Conservation (phyloP, 345 rosid genomes). For the Citrus cavaleriei region DNA sequence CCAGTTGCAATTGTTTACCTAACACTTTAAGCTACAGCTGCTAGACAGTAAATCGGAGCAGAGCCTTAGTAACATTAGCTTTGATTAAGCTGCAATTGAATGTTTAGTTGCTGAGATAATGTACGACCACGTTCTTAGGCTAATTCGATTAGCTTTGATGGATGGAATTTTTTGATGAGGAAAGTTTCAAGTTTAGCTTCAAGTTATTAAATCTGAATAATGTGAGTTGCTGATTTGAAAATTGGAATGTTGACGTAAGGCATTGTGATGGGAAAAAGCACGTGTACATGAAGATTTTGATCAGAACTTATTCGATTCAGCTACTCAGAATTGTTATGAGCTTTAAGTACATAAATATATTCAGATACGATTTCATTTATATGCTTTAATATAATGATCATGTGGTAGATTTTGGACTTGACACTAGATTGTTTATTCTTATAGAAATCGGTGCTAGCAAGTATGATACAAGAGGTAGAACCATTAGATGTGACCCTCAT, state of each 20-base stretch:
- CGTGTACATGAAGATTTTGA: neutral
- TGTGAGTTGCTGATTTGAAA: neutral
- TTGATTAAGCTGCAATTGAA: neutral
- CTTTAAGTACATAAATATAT: neutral
- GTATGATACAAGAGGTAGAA: conserved; percentile 82
- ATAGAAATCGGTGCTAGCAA: conserved; percentile 62
- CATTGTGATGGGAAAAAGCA: neutral
- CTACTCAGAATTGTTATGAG: neutral
- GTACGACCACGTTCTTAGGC: too few relatives aligned
- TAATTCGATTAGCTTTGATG: neutral
- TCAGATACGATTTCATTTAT: neutral
- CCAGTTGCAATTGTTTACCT: too few relatives aligned
- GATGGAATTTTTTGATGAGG: neutral
- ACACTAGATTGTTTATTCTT: conserved; percentile 10
- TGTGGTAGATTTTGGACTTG: neutral
- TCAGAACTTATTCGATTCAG: neutral
- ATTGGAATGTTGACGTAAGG: neutral
- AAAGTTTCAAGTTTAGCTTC: neutral
- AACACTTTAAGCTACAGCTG: too few relatives aligned
- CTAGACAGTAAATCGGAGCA: too few relatives aligned
- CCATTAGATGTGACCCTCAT: conserved; percentile 88
- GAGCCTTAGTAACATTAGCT: neutral
- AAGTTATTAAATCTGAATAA: neutral
- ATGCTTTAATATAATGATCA: neutral
- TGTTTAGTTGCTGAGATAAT: neutral